Percentiles rank a stretch among this genome's conserved stretches.
Evolutionary conservation across 2,329 filamentous ascomycete genomes (phyloP).

Genomic region (Botrytis hyacinthi): DNA sequence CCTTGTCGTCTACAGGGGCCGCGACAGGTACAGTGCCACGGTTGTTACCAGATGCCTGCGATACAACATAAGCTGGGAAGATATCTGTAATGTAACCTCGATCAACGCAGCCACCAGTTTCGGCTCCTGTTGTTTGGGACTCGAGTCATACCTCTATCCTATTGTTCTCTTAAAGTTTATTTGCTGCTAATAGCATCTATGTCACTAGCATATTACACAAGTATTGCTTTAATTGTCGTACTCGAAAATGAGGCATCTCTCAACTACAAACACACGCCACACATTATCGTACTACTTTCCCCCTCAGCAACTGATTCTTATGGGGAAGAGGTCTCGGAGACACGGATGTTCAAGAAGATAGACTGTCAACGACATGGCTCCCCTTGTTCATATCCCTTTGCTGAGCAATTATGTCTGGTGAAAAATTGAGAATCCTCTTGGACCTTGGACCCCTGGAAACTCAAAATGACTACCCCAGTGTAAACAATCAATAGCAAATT

Average conservation of each 20-base stretch:
- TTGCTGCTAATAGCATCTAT: background rate
- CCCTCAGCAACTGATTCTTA: background rate
- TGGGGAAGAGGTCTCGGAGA: too few species aligned
- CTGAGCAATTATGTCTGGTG: background rate
- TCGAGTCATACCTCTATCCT: background rate
- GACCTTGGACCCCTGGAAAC: background rate
- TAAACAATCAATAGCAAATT: conserved; percentile 1
- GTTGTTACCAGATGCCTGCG: background rate
- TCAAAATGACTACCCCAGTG: background rate
- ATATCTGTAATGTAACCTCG: background rate
- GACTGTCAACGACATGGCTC: background rate
- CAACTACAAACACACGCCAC: background rate
- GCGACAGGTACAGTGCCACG: background rate
- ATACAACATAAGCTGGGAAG: background rate
- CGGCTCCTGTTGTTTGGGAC: background rate
- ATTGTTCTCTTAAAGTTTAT: background rate
- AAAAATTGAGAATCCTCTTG: background rate
- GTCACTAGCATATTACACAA: background rate
- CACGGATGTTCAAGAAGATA: background rate
- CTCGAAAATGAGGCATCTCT: background rate
- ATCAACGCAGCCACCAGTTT: background rate
- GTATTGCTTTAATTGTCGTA: background rate
- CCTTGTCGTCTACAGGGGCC: conserved; percentile 3
- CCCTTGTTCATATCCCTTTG: background rate
- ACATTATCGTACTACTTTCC: background rate